Evolutionary conservation across 1,139 yeast genomes (phyloP).

Genomic region (Kodamaea fungicola): DNA sequence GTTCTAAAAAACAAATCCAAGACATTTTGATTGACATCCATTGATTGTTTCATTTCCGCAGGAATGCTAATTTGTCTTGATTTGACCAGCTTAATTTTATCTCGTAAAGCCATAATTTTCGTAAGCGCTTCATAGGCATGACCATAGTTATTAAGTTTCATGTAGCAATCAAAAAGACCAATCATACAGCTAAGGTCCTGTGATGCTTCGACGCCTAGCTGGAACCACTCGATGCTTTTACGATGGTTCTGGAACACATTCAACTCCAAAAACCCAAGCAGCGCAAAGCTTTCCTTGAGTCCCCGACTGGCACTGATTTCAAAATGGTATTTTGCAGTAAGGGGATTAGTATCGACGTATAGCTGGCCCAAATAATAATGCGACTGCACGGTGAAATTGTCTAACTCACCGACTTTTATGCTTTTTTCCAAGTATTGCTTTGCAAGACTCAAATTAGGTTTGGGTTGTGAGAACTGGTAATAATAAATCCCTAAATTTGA

Average conservation of each 20-base stretch:
- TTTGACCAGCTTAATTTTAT: slow-evolving; percentile 20
- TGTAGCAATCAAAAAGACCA: slow-evolving; percentile 66
- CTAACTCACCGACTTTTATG: slow-evolving; percentile 55
- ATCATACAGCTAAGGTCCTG: slow-evolving; percentile 61
- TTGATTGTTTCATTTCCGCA: slow-evolving; percentile 19
- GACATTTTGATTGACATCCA: slow-evolving; percentile 23
- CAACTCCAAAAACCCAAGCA: slow-evolving; percentile 75
- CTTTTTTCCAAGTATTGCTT: slow-evolving; percentile 59
- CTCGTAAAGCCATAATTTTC: slow-evolving; percentile 21
- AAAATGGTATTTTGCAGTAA: slow-evolving; percentile 61
- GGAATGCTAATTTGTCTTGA: slow-evolving; percentile 18
- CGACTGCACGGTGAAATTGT: slow-evolving; percentile 55
- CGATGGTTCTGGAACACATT: slow-evolving; percentile 53
- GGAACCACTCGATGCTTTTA: slow-evolving; percentile 80
- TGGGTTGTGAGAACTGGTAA: slow-evolving; percentile 39
- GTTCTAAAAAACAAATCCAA: slow-evolving; percentile 31
- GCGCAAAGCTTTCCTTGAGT: slow-evolving; percentile 68
- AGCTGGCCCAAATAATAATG: slow-evolving; percentile 79
- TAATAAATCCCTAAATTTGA: slow-evolving; percentile 65
- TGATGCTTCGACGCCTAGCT: slow-evolving; percentile 64
- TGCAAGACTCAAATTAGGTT: slow-evolving; percentile 50
- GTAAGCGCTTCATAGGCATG: slow-evolving; percentile 26
- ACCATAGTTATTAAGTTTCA: slow-evolving; percentile 23
- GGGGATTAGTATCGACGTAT: slow-evolving; percentile 53
- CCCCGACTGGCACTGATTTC: slow-evolving; percentile 78